These are phyloP conservation scores for Wickerhamomyces kurtzmanii DNA, from an alignment of 805 yeast genomes.

Conservation along the genomic window DNA sequence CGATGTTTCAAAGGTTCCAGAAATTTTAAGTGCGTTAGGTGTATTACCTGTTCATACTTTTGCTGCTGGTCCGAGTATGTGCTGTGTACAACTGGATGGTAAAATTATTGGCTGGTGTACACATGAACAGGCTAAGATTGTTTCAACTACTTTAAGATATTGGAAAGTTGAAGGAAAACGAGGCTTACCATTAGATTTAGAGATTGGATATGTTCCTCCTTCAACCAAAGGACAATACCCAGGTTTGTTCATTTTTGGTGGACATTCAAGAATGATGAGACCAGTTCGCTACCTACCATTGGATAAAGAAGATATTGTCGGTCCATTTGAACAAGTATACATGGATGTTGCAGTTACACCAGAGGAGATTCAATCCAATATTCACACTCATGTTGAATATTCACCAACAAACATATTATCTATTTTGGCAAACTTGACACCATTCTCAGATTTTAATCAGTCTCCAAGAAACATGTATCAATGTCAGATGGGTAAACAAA, in stretches of 20 bases:
- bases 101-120: conserved; percentile 89
- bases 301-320: conserved; percentile 76
- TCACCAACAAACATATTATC: conserved; percentile 92
- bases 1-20: conserved; percentile 67
- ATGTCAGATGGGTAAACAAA: conserved; percentile 99
- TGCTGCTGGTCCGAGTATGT: conserved; percentile 80
- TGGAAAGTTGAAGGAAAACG: conserved; percentile 84
- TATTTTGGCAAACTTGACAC: conserved; percentile 92
- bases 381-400: conserved; percentile 89
- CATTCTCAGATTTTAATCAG: conserved; percentile 97
- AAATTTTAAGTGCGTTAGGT: conserved; percentile 60
- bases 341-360: conserved; percentile 95
- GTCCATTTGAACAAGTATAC: conserved; percentile 97
- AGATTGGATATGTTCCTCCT: conserved; percentile 95
- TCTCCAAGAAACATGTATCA: conserved; percentile 99
- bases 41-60: conserved; percentile 71
- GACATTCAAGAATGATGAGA: conserved; percentile 90
- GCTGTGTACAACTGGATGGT: conserved; percentile 94
- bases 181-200: conserved; percentile 78
- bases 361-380: conserved; percentile 70
- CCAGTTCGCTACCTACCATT: conserved; percentile 89
- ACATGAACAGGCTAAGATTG: conserved; percentile 75
- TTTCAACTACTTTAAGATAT: conserved; percentile 83
- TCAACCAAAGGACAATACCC: conserved; percentile 95
- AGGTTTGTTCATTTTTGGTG: conserved; percentile 85